Evolutionary conservation across 768 basidiomycete genomes (phyloP).

Genomic region (Mycena metata): DNA sequence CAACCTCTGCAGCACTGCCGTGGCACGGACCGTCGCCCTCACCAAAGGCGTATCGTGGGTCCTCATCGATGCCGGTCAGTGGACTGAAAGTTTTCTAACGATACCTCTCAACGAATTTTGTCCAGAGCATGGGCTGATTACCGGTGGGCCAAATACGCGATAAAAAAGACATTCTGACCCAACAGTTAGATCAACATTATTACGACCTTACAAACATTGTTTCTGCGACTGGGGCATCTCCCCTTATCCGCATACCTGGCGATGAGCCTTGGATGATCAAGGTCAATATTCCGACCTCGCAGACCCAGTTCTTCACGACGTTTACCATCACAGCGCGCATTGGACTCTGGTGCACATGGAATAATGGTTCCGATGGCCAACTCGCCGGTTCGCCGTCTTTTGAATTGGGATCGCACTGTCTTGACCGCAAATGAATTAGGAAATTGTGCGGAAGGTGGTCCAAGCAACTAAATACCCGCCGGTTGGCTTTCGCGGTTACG

Average conservation of each 20-base stretch:
- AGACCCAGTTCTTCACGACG: background rate
- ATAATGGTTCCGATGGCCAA: slow-evolving; percentile 51
- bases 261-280: slow-evolving; percentile 68
- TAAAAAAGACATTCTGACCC: background rate
- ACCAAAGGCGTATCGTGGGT: slow-evolving; percentile 42
- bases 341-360: slow-evolving; percentile 61
- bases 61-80: slow-evolving; percentile 41
- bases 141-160: background rate
- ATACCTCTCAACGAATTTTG: background rate
- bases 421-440: slow-evolving; percentile 21
- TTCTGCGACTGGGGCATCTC: slow-evolving; percentile 53
- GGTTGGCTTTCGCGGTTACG: slow-evolving; percentile 40
- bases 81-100: background rate
- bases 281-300: slow-evolving; percentile 22
- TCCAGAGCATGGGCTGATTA: slow-evolving; percentile 32
- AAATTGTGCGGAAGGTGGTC: slow-evolving; percentile 43
- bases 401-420: background rate
- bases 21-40: slow-evolving; percentile 40
- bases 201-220: slow-evolving; percentile 50
- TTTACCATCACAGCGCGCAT: slow-evolving; percentile 47
- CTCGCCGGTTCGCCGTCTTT: slow-evolving; percentile 33
- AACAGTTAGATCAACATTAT: slow-evolving; percentile 37
- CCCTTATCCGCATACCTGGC: slow-evolving; percentile 63
- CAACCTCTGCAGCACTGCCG: slow-evolving; percentile 35
- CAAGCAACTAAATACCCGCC: slow-evolving; percentile 43